Percentiles rank a stretch among this genome's conserved stretches.
Evolutionary conservation across 805 yeast species (phyloP).

Genomic region (Saturnispora sekii): DNA sequence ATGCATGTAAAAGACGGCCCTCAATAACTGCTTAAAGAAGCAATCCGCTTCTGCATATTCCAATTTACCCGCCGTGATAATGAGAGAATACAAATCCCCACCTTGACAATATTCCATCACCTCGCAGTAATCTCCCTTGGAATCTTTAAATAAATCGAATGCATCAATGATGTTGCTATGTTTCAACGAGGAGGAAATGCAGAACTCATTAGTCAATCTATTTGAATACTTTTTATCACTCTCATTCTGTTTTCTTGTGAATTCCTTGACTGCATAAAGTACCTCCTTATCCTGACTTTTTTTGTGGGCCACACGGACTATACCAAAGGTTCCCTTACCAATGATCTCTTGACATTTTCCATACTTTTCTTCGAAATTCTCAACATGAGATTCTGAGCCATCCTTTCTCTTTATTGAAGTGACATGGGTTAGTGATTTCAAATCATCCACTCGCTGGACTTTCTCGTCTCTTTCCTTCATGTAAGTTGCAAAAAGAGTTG

Average conservation of each 20-base stretch:
- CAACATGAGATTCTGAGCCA: slow-evolving; percentile 1
- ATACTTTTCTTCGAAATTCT: slow-evolving; percentile 73
- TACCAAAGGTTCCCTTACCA: slow-evolving; percentile 92
- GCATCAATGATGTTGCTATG: slow-evolving; percentile 73
- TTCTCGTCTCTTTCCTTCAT: slow-evolving; percentile 29
- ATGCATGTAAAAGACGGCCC: slow-evolving; percentile 85
- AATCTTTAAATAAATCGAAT: slow-evolving; percentile 67
- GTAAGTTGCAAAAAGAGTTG: slow-evolving; percentile 61
- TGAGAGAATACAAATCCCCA: slow-evolving; percentile 68
- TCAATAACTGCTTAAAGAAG: slow-evolving; percentile 68
- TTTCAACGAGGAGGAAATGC: slow-evolving; percentile 68
- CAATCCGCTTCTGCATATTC: slow-evolving; percentile 85
- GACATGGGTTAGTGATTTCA: neutral
- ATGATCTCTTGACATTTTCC: slow-evolving; percentile 93
- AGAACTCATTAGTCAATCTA: slow-evolving; percentile 71
- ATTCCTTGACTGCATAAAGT: slow-evolving; percentile 82
- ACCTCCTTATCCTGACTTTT: slow-evolving; percentile 34
- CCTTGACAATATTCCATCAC: slow-evolving; percentile 82
- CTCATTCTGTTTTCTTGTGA: slow-evolving; percentile 53
- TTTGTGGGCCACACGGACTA: slow-evolving; percentile 81
- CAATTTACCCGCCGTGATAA: slow-evolving; percentile 66
- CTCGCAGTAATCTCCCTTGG: slow-evolving; percentile 74
- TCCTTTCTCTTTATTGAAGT: neutral
- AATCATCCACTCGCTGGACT: neutral
- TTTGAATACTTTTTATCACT: slow-evolving; percentile 57